phyloP scores from a whole-genome alignment of 805 yeast genomes.

The Yarrowia osloensis region DNA sequence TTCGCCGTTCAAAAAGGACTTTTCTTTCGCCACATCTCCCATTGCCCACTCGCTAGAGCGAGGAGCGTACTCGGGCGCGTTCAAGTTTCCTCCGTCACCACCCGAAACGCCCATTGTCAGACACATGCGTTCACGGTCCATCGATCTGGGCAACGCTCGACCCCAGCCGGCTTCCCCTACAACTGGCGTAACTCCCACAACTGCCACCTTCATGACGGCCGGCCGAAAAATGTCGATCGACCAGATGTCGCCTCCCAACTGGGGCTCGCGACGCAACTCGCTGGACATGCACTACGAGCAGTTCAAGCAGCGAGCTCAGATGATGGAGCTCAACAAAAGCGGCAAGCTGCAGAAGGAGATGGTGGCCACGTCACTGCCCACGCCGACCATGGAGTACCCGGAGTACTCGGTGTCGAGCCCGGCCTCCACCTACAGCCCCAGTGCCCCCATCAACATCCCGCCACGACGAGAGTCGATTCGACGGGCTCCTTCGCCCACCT shows the following conservation, averaged over 20 bases:
- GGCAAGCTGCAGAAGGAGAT: not conserved
- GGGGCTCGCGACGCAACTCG: slow-evolving; percentile 27
- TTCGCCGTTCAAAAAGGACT: slow-evolving; percentile 28
- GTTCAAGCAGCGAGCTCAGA: slow-evolving; percentile 20
- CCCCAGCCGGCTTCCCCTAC: slow-evolving; percentile 15
- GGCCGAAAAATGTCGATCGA: slow-evolving; percentile 17
- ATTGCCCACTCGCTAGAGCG: slow-evolving; percentile 27
- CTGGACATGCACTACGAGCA: slow-evolving; percentile 25
- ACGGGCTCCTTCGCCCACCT: slow-evolving; percentile 22
- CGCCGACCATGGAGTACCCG: slow-evolving; percentile 9
- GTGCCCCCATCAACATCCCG: slow-evolving; percentile 28
- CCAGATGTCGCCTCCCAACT: slow-evolving; percentile 21
- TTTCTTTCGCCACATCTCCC: slow-evolving; percentile 23
- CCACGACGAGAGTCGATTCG: slow-evolving; percentile 1
- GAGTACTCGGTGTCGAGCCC: slow-evolving; percentile 4
- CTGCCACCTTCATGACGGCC: slow-evolving; percentile 28
- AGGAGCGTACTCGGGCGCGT: not conserved
- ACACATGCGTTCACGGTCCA: slow-evolving; percentile 18
- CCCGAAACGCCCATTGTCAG: slow-evolving; percentile 18
- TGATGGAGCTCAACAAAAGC: slow-evolving; percentile 10
- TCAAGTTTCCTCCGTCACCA: slow-evolving; percentile 27
- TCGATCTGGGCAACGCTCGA: slow-evolving; percentile 6
- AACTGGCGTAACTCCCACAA: slow-evolving; percentile 16
- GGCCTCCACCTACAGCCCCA: slow-evolving; percentile 2
- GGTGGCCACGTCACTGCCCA: not conserved